Base-by-base conservation (phyloP, 495 filamentous ascomycete species). In the Cercophora scortea region DNA sequence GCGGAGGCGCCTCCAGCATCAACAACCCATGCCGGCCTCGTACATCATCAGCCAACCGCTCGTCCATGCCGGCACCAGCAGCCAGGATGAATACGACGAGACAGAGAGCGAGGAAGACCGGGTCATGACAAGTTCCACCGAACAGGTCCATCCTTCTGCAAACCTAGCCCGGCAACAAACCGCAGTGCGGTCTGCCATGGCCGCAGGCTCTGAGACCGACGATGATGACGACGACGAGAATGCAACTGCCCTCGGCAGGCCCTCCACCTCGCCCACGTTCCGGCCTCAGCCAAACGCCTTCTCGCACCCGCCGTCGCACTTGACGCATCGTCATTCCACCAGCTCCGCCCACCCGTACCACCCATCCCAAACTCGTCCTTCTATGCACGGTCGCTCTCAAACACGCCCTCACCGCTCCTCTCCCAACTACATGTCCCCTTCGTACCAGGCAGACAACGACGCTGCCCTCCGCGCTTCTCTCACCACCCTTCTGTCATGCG, bases 401-500 rank as follows among this genome's bases (percentile, higher is more conserved):
- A 66, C 66, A 12, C 67, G 73, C 44, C 44, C 67, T 32, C 74
- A 75, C 49, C 82, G 83, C 42, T 62, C 61, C 34, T 61, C 74
- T 0, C 79, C 73, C 51, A 77, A 79, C 61, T 78, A 85, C 61
- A 81, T 90, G 54, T 85, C 87, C 1, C 87, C 90, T 2, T 82
- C 85, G 4, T 81, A 89, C 61, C 85, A 86, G 55, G 82, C 87
- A 19, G 90, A 96, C 50, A 90, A 96, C 58, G 93, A 98, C 64
- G 92, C 89, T 19, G 93, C 91, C 0, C 80, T 98, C 1, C 84
- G 93, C 38, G 90, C 93, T 7, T 94, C 88, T 51, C 76, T 98
- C 4, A 95, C 90, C 7, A 98, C 93, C 3, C 80, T 98, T n/a
- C 80, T 98, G 5, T 95, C 90, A 41, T 91, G 88, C 63, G 93